Base-by-base conservation (phyloP, 2,329 filamentous ascomycete species). In the Cercospora zeina region DNA sequence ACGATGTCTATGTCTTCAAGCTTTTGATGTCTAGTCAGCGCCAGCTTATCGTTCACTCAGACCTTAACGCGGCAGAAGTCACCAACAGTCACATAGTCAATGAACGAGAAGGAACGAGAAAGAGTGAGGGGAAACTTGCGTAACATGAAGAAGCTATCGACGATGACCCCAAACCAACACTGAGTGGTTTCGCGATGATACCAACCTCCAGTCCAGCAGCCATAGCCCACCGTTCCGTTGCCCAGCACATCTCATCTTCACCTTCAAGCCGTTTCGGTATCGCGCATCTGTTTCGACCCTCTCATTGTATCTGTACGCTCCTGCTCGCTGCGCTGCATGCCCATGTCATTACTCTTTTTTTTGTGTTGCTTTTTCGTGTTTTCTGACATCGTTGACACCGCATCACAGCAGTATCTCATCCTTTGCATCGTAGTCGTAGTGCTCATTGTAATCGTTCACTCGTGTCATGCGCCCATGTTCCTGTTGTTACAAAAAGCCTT, bases 161-260 rank as follows among this genome's bases (percentile, higher is more conserved):
- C 39, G 19, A 24, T 45, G 39, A 45, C 39, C 39, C 19, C 19
- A 21, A 1, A 14, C 9, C 10, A 24, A 45, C 13, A 3, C 39
- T 45, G 39, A 45, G 8, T 24, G 39, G 6, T 45, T 8, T 16
- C 7, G 39, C 36, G 36, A 37, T 56, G 36, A 55, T 13, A 31
- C 54, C 24, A 39, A 37, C 54, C 36, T 47, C 55, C 37, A 58
- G 55, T 50, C 16, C 39, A 58, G 55, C 55, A 45, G 55, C 39
- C 37, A 47, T 50, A 58, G 55, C 42, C 37, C 27, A 58, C 55
- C 30, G 33, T 58, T 16, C 39, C 39, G 37, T 58, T 19, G 39
- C 37, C 42, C 39, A 58, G 27, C 16, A 49, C 42, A 39, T 58
- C 30, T 47, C 24, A 16, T 33, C 39, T 19, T 58, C 39, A 19